phyloP scores from a whole-genome alignment of 2,329 filamentous ascomycete species.

The Sarocladiaceae sp. region DNA sequence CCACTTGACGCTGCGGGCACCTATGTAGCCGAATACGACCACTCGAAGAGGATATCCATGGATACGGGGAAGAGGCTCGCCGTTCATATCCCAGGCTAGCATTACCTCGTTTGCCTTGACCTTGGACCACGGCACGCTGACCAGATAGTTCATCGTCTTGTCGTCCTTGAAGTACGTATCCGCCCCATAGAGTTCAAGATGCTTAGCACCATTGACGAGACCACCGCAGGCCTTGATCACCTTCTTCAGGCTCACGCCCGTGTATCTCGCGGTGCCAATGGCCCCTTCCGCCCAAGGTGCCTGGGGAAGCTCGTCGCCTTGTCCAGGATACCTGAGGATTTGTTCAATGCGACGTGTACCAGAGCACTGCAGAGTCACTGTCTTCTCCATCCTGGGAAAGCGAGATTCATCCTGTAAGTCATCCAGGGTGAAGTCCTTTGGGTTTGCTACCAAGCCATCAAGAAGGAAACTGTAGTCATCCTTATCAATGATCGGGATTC shows the following conservation, averaged over 20 bases:
- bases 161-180: conserved; percentile 69
- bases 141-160: conserved; percentile 59
- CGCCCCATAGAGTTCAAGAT: conserved; percentile 63
- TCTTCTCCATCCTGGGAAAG: conserved; percentile 54
- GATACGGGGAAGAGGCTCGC: conserved; percentile 54
- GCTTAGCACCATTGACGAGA: conserved; percentile 43
- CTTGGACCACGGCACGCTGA: conserved; percentile 61
- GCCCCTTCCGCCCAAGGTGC: conserved; percentile 59
- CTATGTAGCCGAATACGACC: conserved; percentile 61
- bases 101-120: conserved; percentile 62
- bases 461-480: conserved; percentile 47
- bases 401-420: conserved; percentile 53
- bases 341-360: conserved; percentile 66
- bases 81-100: conserved; percentile 68
- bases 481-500: conserved; percentile 58
- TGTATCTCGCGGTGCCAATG: conserved; percentile 58
- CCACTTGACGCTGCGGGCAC: conserved; percentile 59
- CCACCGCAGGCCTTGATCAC: conserved; percentile 66
- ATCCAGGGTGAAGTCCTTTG: conserved; percentile 48
- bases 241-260: conserved; percentile 60
- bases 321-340: conserved; percentile 57
- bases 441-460: conserved; percentile 55
- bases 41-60: conserved; percentile 59
- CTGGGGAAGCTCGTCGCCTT: conserved; percentile 56
- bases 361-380: conserved; percentile 60